These are phyloP conservation scores for Penstemon eatonii DNA, from an alignment of 257 asterid genomes.

Conservation along the genomic window DNA sequence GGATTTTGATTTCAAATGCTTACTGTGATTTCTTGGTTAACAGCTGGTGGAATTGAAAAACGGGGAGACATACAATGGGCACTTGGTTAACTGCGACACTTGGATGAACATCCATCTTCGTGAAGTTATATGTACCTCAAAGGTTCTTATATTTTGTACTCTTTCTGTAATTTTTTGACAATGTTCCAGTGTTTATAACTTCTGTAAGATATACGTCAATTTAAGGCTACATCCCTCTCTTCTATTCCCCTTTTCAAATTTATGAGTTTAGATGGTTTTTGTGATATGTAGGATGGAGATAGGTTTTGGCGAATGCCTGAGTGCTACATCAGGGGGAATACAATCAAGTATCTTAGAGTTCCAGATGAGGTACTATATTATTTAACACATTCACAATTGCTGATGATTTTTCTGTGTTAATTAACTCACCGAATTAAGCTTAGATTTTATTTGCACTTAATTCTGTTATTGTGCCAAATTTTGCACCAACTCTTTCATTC, in stretches of 20 bases:
- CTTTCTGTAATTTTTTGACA: background rate
- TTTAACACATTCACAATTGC: background rate
- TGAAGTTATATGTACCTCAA: conserved; percentile 95
- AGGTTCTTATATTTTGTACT: conserved; percentile 43
- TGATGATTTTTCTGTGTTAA: too few relatives aligned
- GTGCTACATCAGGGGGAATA: conserved; percentile 75
- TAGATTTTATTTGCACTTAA: background rate
- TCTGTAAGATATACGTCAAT: background rate
- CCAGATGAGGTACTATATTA: conserved; percentile 77
- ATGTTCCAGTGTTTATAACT: background rate
- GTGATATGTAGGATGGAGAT: conserved; percentile 79
- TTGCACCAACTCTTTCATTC: too few relatives aligned
- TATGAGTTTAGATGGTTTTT: conserved; percentile 13
- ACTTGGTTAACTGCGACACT: conserved; percentile 92
- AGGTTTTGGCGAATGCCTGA: conserved; percentile 99
- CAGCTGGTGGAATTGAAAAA: conserved; percentile 95
- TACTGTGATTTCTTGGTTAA: background rate
- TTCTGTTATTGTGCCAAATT: too few relatives aligned
- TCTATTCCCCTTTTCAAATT: conserved; percentile 9
- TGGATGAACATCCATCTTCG: conserved; percentile 99
- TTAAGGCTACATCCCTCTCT: background rate
- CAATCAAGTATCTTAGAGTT: conserved; percentile 79
- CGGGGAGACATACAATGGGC: conserved; percentile 97
- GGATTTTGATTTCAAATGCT: conserved; percentile 8
- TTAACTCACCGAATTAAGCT: background rate